Conservation (phyloP, 2,329 filamentous ascomycete genomes). For the Teratosphaeria zuluensis region DNA sequence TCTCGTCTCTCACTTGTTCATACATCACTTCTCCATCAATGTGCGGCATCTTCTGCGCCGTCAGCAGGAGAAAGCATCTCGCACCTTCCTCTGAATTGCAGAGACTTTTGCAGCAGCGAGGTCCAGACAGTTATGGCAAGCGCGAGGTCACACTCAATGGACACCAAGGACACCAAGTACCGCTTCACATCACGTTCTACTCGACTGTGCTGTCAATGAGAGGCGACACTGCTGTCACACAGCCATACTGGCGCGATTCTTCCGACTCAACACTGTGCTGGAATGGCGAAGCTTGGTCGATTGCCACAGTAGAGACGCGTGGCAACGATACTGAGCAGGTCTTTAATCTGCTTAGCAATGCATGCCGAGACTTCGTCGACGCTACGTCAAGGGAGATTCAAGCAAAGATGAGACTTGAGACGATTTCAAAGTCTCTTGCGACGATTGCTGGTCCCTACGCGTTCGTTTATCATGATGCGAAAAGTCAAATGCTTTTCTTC, state of each 20-base stretch:
- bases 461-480: slow-evolving; percentile 70
- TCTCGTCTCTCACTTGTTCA: not conserved
- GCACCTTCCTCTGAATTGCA: slow-evolving; percentile 11
- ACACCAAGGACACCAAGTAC: slow-evolving; percentile 13
- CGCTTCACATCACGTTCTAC: slow-evolving; percentile 49
- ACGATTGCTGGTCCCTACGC: slow-evolving; percentile 63
- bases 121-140: slow-evolving; percentile 18
- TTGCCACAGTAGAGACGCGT: slow-evolving; percentile 47
- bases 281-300: slow-evolving; percentile 94
- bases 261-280: slow-evolving; percentile 68
- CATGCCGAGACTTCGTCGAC: not conserved
- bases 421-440: slow-evolving; percentile 5
- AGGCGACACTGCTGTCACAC: slow-evolving; percentile 58
- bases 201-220: slow-evolving; percentile 89
- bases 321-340: slow-evolving; percentile 73
- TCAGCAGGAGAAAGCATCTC: slow-evolving; percentile 16
- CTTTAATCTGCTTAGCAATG: slow-evolving; percentile 45
- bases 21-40: slow-evolving; percentile 31
- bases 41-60: slow-evolving; percentile 28
- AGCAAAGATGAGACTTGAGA: not conserved
- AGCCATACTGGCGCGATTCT: slow-evolving; percentile 56
- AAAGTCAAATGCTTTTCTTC: slow-evolving; percentile 58
- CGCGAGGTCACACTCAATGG: not conserved
- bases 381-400: not conserved
- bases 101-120: slow-evolving; percentile 18